Evolutionary conservation across 2,329 filamentous ascomycete species (phyloP).

Genomic region (Pseudogymnoascus sp.): DNA sequence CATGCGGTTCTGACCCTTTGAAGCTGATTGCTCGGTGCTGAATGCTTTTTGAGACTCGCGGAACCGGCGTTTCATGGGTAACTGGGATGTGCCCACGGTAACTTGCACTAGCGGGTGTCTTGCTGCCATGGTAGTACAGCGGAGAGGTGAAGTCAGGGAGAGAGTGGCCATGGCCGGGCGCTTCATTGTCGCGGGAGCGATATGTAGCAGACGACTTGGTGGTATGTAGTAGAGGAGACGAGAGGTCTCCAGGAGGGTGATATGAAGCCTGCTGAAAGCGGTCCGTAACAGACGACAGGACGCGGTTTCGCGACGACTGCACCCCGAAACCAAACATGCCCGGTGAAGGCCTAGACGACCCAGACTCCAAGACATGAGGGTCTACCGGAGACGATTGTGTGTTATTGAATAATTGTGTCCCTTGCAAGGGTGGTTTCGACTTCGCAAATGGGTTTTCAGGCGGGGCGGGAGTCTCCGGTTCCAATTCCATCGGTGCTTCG

Average conservation of each 20-base stretch:
- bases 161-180: background rate
- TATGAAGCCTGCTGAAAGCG: background rate
- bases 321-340: slow-evolving; percentile 1
- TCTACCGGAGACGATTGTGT: slow-evolving; percentile 5
- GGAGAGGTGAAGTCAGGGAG: background rate
- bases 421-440: background rate
- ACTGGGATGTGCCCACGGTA: background rate
- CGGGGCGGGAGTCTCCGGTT: background rate
- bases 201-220: background rate
- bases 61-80: background rate
- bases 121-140: background rate
- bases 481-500: background rate
- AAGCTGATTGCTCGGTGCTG: slow-evolving; percentile 2
- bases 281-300: background rate
- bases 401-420: background rate
- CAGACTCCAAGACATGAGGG: background rate
- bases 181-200: background rate
- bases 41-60: background rate
- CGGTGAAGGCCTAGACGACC: background rate
- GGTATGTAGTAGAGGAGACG: background rate
- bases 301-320: background rate
- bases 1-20: background rate
- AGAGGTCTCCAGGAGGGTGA: background rate
- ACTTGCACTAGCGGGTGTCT: background rate
- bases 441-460: slow-evolving; percentile 5